Conservation (phyloP, 2,329 filamentous ascomycete species). For the Arthrobotrys pseudoclavata region DNA sequence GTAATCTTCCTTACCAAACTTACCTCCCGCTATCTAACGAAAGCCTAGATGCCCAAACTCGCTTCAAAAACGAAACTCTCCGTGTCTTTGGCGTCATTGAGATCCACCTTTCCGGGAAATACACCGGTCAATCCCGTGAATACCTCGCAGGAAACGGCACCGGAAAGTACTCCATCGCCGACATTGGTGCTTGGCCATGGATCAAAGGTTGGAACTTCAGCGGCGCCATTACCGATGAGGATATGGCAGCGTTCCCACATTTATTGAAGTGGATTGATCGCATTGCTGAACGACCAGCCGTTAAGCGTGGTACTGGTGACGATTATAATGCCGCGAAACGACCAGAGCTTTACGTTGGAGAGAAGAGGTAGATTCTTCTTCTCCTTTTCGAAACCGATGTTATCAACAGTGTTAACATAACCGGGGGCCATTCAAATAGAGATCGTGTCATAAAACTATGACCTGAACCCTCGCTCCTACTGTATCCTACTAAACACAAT, state of each 20-base stretch:
- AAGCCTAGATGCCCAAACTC: conserved; percentile 68
- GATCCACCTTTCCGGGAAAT: conserved; percentile 71
- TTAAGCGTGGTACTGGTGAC: conserved; percentile 66
- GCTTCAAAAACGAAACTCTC: conserved; percentile 71
- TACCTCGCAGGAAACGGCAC: conserved; percentile 71
- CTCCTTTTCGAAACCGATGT: not conserved
- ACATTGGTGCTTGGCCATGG: conserved; percentile 71
- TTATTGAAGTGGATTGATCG: conserved; percentile 71
- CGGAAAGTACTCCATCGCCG: conserved; percentile 72
- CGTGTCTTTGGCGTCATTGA: conserved; percentile 72
- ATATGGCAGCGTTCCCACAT: conserved; percentile 70
- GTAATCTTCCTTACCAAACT: conserved; percentile 36
- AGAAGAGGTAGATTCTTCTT: conserved; percentile 24
- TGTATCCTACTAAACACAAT: not conserved
- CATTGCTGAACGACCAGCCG: conserved; percentile 69
- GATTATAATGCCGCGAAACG: conserved; percentile 37
- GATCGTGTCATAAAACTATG: not conserved
- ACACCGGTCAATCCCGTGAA: conserved; percentile 69
- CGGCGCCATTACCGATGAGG: conserved; percentile 68
- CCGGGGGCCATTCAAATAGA: not conserved
- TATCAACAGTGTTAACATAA: not conserved
- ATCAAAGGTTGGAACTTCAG: conserved; percentile 68
- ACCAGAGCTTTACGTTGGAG: conserved; percentile 49
- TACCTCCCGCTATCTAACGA: conserved; percentile 22
- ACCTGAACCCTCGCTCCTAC: too few relatives aligned